Evolutionary conservation across 306 rosid genomes (phyloP), one percentile per base, ranked within the genome.

Genomic region (peach (Prunus persica)): DNA sequence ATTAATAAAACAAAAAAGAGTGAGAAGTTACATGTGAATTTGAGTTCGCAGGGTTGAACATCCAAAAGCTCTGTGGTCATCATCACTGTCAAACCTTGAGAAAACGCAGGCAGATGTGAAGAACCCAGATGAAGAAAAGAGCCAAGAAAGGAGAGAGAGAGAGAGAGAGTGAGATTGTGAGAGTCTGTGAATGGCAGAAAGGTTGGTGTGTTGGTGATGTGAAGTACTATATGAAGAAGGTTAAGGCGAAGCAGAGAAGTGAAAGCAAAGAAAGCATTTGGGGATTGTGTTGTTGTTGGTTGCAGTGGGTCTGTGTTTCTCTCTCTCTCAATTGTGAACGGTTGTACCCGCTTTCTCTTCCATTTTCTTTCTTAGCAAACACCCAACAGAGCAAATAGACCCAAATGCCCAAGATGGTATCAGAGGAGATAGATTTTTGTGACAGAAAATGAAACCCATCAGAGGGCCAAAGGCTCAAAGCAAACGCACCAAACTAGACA

Each of bases 1-100:
- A 30, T 18, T 24, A 43, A 41, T 22, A 8, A 34, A 28, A 15
- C 46, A 46, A 49, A 38, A 45, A 41, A 30, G 20, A 7, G 45
- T 32, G 45, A 49, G 77, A 46, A 58, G 45, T 88, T 78, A 95
- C 99, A 92, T 8, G 92, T 79, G 75, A 95, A 92, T 78, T 82
- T 80, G 83, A 95, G 93, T 30, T 90, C 97, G 4, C 50, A 12
- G 1, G 97, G 97, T 67, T 83, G 88, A 80, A 91, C 82, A 41
- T 87, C 96, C 77, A 95, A 87, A 84, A 95, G 91, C 79, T 95
- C 97, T 1, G 88, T 79, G 76, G 84, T 49, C 96, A 84, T 91
- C 77, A 63, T 73, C 49, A 18, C n/a, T 25, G 11, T 34, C 41
- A 57, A 25, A 58, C 60, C 60, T 73, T 18, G 69, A 73, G 77